Conservation (phyloP, 2,329 filamentous ascomycete genomes). For the Pochonia chlamydosporia region DNA sequence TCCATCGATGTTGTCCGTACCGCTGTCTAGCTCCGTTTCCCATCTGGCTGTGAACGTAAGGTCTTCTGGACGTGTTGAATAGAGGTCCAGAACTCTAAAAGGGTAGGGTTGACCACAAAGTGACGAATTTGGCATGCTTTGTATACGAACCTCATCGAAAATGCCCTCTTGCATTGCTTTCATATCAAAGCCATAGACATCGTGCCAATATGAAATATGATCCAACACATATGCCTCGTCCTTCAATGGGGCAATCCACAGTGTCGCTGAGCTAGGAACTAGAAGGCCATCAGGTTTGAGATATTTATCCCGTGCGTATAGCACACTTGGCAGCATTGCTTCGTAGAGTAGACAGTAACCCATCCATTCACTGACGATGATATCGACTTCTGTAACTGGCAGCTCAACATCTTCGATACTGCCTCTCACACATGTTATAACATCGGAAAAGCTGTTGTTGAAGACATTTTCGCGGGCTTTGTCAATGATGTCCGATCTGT, state of each 20-base stretch:
- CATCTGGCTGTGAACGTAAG: slow-evolving; percentile 70
- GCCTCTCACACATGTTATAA: slow-evolving; percentile 75
- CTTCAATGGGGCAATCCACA: slow-evolving; percentile 75
- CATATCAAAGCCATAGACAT: slow-evolving; percentile 96
- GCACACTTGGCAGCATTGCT: slow-evolving; percentile 89
- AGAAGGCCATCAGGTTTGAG: slow-evolving; percentile 74
- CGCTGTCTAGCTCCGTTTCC: slow-evolving; percentile 51
- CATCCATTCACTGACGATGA: slow-evolving; percentile 98
- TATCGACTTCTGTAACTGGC: slow-evolving; percentile 76
- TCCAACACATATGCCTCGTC: slow-evolving; percentile 74
- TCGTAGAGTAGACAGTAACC: slow-evolving; percentile 91
- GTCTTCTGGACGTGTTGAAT: slow-evolving; percentile 65
- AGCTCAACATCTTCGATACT: slow-evolving; percentile 82
- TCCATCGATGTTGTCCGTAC: slow-evolving; percentile 70
- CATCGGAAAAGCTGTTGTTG: slow-evolving; percentile 67
- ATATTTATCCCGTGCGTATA: slow-evolving; percentile 84
- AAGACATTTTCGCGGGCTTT: slow-evolving; percentile 82
- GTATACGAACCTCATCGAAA: slow-evolving; percentile 74
- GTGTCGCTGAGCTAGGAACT: slow-evolving; percentile 77
- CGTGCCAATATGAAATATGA: slow-evolving; percentile 78
- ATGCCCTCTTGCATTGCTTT: slow-evolving; percentile 79
- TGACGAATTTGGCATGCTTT: slow-evolving; percentile 58
- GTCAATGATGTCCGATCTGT: slow-evolving; percentile 85
- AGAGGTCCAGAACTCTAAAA: slow-evolving; percentile 72
- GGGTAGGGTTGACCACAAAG: slow-evolving; percentile 55